These are phyloP conservation scores for Amanita rimosa DNA, from an alignment of 768 basidiomycete species.

Conservation along the genomic window DNA sequence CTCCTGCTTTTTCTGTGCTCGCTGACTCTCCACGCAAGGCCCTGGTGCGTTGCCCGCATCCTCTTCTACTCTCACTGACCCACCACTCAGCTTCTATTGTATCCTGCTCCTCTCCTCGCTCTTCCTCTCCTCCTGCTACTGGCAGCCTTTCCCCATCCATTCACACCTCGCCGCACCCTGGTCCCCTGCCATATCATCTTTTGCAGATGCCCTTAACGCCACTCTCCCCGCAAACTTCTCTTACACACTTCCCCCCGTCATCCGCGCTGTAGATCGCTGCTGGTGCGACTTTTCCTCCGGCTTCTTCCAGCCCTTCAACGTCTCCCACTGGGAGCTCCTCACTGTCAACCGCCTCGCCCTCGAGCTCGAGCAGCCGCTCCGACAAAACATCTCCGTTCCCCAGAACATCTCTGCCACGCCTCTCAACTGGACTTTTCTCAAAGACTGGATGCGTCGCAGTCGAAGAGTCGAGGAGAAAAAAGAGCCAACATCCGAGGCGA, in stretches of 20 bases:
- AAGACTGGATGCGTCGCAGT: not conserved
- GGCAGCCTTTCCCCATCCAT: conserved; percentile 69
- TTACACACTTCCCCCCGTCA: conserved; percentile 37
- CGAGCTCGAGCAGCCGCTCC: conserved; percentile 25
- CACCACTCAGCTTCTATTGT: conserved; percentile 63
- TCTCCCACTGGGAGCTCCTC: conserved; percentile 60
- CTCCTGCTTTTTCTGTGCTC: conserved; percentile 68
- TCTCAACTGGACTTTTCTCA: not conserved
- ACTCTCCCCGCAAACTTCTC: conserved; percentile 29
- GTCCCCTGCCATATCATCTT: conserved; percentile 63
- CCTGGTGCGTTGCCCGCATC: conserved; percentile 46
- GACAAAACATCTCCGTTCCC: conserved; percentile 7
- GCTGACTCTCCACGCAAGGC: conserved; percentile 69
- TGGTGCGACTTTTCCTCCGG: conserved; percentile 72
- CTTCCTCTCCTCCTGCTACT: conserved; percentile 82
- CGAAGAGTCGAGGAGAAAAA: conserved; percentile 4
- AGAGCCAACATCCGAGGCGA: conserved; percentile 9
- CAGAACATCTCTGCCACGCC: conserved; percentile 8
- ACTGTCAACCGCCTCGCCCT: conserved; percentile 42
- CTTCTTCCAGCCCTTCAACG: conserved; percentile 70
- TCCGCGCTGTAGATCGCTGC: conserved; percentile 67
- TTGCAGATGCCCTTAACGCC: conserved; percentile 50
- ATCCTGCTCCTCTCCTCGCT: conserved; percentile 73
- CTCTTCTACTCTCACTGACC: not conserved
- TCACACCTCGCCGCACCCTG: conserved; percentile 54